These are phyloP conservation scores for Hyparrhenia diplandra DNA, from an alignment of 176 grass and related monocot genomes.

Conservation along the genomic window DNA sequence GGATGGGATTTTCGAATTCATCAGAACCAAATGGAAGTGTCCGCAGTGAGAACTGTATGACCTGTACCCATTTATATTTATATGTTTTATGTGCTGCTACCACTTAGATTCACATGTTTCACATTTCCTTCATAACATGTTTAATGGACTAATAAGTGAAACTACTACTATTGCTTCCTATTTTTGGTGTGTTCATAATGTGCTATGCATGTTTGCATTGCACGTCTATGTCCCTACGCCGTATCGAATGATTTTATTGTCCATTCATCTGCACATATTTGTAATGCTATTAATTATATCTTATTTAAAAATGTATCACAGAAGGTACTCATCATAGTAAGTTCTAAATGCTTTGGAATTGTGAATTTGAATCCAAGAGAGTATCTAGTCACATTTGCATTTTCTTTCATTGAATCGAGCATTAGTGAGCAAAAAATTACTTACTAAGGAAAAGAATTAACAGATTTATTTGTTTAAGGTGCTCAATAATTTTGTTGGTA, in stretches of 20 bases:
- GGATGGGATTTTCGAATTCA: conserved; percentile 27
- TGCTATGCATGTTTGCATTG: neutral
- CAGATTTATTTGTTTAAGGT: neutral
- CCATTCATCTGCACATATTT: neutral
- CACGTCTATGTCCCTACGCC: neutral
- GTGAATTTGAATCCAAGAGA: neutral
- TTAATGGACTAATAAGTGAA: neutral
- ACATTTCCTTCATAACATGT: neutral
- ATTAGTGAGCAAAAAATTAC: neutral
- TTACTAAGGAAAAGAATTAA: neutral
- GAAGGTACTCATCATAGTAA: neutral
- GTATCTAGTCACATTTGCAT: too few species aligned
- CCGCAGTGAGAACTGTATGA: conserved; percentile 75
- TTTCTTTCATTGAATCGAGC: neutral
- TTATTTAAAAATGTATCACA: neutral
- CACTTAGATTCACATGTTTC: conserved; percentile 20
- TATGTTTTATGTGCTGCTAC: neutral
- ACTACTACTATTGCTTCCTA: neutral
- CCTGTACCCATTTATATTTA: neutral
- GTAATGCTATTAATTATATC: neutral
- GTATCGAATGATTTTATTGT: neutral
- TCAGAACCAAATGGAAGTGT: conserved; percentile 51
- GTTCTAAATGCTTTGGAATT: neutral
- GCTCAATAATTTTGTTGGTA: neutral
- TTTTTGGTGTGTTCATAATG: neutral